Base-by-base conservation (phyloP, 768 basidiomycete species). In the Rhizopogon rudus region DNA sequence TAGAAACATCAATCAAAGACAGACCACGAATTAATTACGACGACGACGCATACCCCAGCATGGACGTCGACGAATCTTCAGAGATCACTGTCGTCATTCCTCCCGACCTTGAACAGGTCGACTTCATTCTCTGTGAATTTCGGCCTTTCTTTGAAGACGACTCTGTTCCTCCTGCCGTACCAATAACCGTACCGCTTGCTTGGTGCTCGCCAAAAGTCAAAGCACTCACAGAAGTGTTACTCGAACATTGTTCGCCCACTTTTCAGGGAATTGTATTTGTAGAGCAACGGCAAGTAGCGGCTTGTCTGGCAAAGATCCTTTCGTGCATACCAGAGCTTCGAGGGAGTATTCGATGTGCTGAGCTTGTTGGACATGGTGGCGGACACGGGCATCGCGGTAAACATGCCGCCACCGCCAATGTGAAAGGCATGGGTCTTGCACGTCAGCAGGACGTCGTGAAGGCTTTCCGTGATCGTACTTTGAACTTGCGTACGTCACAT, bases 231-330 rank as follows among this genome's bases (percentile, higher is more conserved):
- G 79, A 84, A 17, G 71, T 87, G 45, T 76, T 95, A 25, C 69
- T 81, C 33, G 73, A 73, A 35, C 77, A 84, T 62, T 70, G 80
- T 49, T 77, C 77, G 12, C 61, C 67, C 2, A 68, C 77, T 13
- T 91, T 93, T 63, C 91, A 93, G 62, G 83, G 82, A 17, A 94
- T 95, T 58, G 77, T 95, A 43, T 96, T 96, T 66, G 91, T 92
- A 16, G 84, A 92, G 57, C 91, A 92, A 64, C 81, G 93, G 9
- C 90, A 93, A 60, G 78, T 88, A 14, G 93, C 92, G 2, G 73
- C 79, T 16, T 82, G 82, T 44, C 76, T 96, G 13, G 79, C 87
- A 2, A 81, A 74, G 61, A 67, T 93, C 31, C 73, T 96, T 4
- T 75, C 81, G 1, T 77, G 74, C 33, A 75, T 91, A 2, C 78